A percentile compares a stretch with the other conserved stretches of the same genome.
These are phyloP conservation scores for Torulaspora microellipsoides DNA, from an alignment of 805 yeast genomes.

Conservation along the genomic window DNA sequence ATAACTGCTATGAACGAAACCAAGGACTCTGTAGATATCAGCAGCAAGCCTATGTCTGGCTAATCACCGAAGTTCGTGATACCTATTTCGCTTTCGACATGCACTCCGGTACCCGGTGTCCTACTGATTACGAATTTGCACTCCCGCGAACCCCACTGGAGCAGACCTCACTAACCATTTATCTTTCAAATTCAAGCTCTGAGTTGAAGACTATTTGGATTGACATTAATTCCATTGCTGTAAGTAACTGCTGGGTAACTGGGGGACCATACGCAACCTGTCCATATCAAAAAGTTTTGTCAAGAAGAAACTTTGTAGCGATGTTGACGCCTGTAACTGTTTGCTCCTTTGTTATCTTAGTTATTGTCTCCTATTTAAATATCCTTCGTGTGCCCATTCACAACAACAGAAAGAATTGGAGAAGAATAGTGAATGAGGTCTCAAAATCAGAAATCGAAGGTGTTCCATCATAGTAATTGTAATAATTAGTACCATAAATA, in stretches of 20 bases:
- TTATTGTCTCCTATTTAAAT: slow-evolving; percentile 51
- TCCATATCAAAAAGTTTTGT: slow-evolving; percentile 62
- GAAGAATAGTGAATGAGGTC: slow-evolving; percentile 48
- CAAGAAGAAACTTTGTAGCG: slow-evolving; percentile 52
- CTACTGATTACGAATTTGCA: slow-evolving; percentile 37
- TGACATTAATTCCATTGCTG: slow-evolving; percentile 72
- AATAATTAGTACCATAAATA: background rate
- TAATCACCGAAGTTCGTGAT: slow-evolving; percentile 30
- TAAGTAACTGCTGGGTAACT: slow-evolving; percentile 73
- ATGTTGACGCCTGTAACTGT: slow-evolving; percentile 65
- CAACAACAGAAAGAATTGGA: slow-evolving; percentile 64
- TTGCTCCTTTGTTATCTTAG: slow-evolving; percentile 49
- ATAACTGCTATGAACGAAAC: slow-evolving; percentile 56
- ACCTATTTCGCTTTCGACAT: slow-evolving; percentile 43
- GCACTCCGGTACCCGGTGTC: slow-evolving; percentile 33
- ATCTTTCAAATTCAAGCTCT: slow-evolving; percentile 11
- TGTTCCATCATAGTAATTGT: slow-evolving; percentile 57
- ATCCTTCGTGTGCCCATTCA: slow-evolving; percentile 64
- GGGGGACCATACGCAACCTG: slow-evolving; percentile 78
- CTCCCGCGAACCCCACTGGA: slow-evolving; percentile 51
- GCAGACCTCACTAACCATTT: slow-evolving; percentile 31
- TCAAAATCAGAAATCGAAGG: slow-evolving; percentile 74
- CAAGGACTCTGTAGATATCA: slow-evolving; percentile 53
- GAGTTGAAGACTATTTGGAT: slow-evolving; percentile 50
- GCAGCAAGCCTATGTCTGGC: slow-evolving; percentile 42